These are phyloP conservation scores for Trypanosoma cruzi DNA, from an alignment of 208 protist genomes.

Conservation along the genomic window DNA sequence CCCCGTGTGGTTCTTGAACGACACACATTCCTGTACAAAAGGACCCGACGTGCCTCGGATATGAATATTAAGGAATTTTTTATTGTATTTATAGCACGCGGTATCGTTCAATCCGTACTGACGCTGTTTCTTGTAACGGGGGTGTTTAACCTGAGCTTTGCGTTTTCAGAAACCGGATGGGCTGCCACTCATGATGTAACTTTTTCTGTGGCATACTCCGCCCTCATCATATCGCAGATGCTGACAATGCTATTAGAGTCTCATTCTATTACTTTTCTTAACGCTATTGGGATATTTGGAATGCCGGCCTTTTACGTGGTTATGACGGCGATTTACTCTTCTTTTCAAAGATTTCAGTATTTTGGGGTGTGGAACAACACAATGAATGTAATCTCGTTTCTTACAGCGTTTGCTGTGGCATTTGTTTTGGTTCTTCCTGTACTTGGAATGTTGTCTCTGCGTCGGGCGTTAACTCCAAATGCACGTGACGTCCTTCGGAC, in stretches of 20 bases:
- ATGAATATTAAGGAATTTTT: constrained; percentile 80
- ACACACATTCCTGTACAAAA: constrained; percentile 75
- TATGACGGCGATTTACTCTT: constrained; percentile 49
- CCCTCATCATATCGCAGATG: constrained; percentile 87
- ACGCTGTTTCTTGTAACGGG: constrained; percentile 56
- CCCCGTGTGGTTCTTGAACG: constrained; percentile 76
- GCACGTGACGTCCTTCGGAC: constrained; percentile 56
- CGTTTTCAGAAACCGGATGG: constrained; percentile 33
- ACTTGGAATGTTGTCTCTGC: constrained; percentile 33
- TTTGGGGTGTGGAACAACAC: constrained; percentile 62
- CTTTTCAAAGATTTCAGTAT: constrained; percentile 45
- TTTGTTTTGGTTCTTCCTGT: constrained; percentile 48
- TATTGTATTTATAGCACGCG: constrained; percentile 59
- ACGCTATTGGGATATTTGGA: constrained; percentile 59
- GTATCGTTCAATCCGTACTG: constrained; percentile 70
- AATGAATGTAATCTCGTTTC: constrained; percentile 33
- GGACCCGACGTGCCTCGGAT: constrained; percentile 48
- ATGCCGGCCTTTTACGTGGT: constrained; percentile 74
- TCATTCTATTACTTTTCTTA: constrained; percentile 75
- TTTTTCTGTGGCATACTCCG: constrained; percentile 86
- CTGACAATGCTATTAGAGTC: constrained; percentile 87
- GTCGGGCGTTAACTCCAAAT: constrained; percentile 32
- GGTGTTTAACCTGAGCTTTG: constrained; percentile 46
- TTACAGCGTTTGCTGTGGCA: constrained; percentile 50
- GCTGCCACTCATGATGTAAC: constrained; percentile 64